These are phyloP conservation scores for Taphrina wiesneri DNA, from an alignment of 1,139 yeast species.

Conservation along the genomic window DNA sequence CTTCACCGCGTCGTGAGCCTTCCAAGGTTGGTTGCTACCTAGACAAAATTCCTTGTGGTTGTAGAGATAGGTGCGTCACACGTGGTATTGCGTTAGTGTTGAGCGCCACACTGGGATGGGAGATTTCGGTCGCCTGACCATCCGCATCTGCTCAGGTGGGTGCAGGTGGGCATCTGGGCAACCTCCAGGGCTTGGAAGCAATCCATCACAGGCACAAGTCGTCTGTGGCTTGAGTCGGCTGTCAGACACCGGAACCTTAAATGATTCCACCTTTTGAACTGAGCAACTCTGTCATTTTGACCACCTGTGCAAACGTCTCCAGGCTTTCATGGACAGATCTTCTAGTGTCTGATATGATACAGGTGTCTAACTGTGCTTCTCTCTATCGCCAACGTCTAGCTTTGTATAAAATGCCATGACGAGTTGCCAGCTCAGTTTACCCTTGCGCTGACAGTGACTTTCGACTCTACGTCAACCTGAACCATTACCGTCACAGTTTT, in stretches of 20 bases:
- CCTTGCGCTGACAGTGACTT: constrained; percentile 79
- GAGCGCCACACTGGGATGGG: background rate
- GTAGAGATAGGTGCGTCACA: background rate
- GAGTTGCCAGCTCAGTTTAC: constrained; percentile 42
- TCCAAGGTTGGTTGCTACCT: too few species aligned
- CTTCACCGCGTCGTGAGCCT: background rate
- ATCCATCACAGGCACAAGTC: background rate
- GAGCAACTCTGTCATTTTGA: too few species aligned
- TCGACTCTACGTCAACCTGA: constrained; percentile 81
- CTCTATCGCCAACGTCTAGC: background rate
- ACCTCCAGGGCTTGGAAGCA: too few species aligned
- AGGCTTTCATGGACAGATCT: too few species aligned
- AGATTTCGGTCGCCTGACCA: background rate
- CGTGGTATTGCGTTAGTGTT: constrained; percentile 4
- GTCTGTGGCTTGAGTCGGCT: background rate
- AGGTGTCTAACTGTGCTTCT: background rate
- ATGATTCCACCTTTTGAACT: too few species aligned
- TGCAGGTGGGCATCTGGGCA: too few species aligned
- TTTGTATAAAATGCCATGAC: background rate
- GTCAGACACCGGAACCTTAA: background rate
- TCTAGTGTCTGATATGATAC: too few species aligned
- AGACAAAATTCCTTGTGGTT: too few species aligned
- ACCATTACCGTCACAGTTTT: constrained; percentile 73
- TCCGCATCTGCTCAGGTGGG: too few species aligned
- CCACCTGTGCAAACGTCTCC: too few species aligned